Base-by-base conservation (phyloP, 352 stramenopile species). In the Pythium grandisporangium region DNA sequence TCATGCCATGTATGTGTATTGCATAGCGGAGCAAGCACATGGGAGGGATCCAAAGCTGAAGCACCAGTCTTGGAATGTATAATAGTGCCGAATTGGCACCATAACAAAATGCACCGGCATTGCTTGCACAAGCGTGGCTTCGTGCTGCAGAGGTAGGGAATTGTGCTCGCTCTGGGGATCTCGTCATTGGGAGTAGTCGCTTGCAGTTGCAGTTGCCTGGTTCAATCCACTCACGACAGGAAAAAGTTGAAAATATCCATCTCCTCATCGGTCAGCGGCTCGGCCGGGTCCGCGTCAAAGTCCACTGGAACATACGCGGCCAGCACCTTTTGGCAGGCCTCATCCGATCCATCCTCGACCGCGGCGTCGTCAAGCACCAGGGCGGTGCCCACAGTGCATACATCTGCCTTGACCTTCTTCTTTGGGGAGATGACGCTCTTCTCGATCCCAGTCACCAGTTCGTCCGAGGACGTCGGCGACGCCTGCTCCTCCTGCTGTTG, bases 191-290 rank as follows among this genome's bases (percentile, higher is more conserved):
- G n/a, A n/a, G n/a, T n/a, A n/a, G n/a, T n/a, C n/a, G n/a, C n/a
- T n/a, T n/a, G n/a, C n/a, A n/a, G n/a, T n/a, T n/a, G n/a, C n/a
- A n/a, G n/a, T n/a, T n/a, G n/a, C n/a, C 33, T 38, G 33, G 40
- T 16, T 46, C 16, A 23, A 36, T 27, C 27, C 11, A 26, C 39
- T 54, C 47, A 54, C 19, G 34, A 47, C 10, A 54, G 20, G n/a
- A 54, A 54, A 32, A 39, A 54, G 30, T 54, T 38, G 39, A 54
- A 26, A 21, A 54, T 54, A 20, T 54, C 39, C 24, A 54, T 29
- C 32, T 48, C 39, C 25, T 48, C 26, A 17, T 54, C 38, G 32
- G 42, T 34, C 1, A 54, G 41, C 2, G 37, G 10, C 17, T 27
- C 11, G 13, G 39, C 38, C 22, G 47, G 39, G 20, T 42, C 26